Evolutionary conservation across 78 protist genomes (phyloP).

Genomic region (Dictyostelium intermedium): DNA sequence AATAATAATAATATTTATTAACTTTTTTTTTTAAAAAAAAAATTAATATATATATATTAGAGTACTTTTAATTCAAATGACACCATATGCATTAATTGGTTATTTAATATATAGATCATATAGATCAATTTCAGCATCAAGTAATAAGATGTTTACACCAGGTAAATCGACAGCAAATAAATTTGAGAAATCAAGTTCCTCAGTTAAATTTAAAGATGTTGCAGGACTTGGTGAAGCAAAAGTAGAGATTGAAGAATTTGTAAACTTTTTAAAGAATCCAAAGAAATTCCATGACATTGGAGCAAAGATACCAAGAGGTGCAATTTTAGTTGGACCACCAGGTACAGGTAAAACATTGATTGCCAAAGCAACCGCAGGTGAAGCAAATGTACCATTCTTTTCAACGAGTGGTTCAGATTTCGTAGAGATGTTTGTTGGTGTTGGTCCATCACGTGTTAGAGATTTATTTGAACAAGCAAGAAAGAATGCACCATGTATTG

Average conservation of each 20-base stretch:
- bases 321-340: slow-evolving; percentile 96
- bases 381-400: slow-evolving; percentile 97
- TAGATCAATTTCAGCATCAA: background rate
- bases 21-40: background rate
- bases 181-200: slow-evolving; percentile 31
- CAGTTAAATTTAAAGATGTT: slow-evolving; percentile 87
- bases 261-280: slow-evolving; percentile 96
- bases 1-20: background rate
- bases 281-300: slow-evolving; percentile 89
- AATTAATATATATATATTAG: background rate
- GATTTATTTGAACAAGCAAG: slow-evolving; percentile 94
- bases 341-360: slow-evolving; percentile 98
- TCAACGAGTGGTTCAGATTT: slow-evolving; percentile 97
- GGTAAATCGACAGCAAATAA: slow-evolving; percentile 36
- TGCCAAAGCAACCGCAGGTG: slow-evolving; percentile 97
- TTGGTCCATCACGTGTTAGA: slow-evolving; percentile 95
- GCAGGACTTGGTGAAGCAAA: slow-evolving; percentile 96
- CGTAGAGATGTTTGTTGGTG: slow-evolving; percentile 98
- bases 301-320: slow-evolving; percentile 96
- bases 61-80: background rate
- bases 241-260: slow-evolving; percentile 95
- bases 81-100: slow-evolving; percentile 36
- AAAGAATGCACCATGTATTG: slow-evolving; percentile 88
- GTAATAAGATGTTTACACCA: background rate
- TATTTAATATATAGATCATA: slow-evolving; percentile 14